phyloP scores from a whole-genome alignment of 495 filamentous ascomycete genomes.

The Penicillium goetzii region DNA sequence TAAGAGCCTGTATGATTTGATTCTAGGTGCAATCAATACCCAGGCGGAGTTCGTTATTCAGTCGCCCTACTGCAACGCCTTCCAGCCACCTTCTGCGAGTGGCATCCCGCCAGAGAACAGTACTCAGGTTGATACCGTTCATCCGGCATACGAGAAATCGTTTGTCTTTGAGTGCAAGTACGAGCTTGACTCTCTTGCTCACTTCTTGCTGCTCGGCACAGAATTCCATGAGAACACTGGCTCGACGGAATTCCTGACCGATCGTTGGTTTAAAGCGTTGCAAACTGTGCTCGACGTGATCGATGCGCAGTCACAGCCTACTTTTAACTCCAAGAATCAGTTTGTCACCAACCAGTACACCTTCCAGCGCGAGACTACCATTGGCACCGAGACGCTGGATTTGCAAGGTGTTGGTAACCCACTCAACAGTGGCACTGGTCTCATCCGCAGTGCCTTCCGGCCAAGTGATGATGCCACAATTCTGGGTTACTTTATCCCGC shows the following conservation, averaged over 20 bases:
- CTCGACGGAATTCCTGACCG: conserved; percentile 74
- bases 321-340: conserved; percentile 68
- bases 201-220: conserved; percentile 85
- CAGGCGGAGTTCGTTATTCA: conserved; percentile 93
- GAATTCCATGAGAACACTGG: conserved; percentile 82
- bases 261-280: conserved; percentile 80
- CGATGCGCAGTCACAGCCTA: conserved; percentile 75
- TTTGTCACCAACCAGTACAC: conserved; percentile 79
- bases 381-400: conserved; percentile 88
- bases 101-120: conserved; percentile 68
- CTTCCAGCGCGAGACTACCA: conserved; percentile 77
- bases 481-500: conserved; percentile 92
- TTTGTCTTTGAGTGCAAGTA: conserved; percentile 99
- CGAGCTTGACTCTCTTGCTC: conserved; percentile 92
- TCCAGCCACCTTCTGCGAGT: conserved; percentile 89
- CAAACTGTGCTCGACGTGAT: conserved; percentile 73
- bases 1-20: conserved; percentile 70
- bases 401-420: conserved; percentile 88
- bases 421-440: conserved; percentile 77
- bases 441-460: conserved; percentile 90
- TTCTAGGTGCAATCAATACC: conserved; percentile 94
- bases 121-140: conserved; percentile 80
- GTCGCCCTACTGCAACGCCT: conserved; percentile 97
- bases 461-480: conserved; percentile 99
- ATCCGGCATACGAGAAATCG: conserved; percentile 80